These are phyloP conservation scores for Jatropha multifida DNA, from an alignment of 441 rosid species.

Conservation along the genomic window DNA sequence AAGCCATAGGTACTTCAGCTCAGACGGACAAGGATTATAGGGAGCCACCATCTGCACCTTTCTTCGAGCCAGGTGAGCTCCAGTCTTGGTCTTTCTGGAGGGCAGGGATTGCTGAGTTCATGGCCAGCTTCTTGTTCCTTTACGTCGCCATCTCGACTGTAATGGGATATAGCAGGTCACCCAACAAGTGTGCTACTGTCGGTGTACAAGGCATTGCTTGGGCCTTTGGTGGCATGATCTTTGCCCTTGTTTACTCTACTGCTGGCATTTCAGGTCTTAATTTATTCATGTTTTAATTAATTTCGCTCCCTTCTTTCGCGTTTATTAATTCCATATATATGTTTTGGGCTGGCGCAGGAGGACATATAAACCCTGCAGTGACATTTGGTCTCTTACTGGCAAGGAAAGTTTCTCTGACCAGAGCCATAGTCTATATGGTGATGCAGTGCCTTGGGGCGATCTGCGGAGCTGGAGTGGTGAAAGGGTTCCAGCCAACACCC, in stretches of 20 bases:
- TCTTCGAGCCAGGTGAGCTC: constrained; percentile 64
- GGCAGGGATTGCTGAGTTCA: constrained; percentile 84
- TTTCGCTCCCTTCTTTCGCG: neutral
- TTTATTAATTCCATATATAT: no score
- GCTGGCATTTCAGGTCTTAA: constrained; percentile 72
- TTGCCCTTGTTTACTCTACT: constrained; percentile 81
- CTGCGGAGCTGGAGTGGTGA: no score
- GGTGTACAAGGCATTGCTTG: constrained; percentile 91
- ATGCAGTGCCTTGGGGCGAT: no score
- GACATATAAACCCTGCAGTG: neutral
- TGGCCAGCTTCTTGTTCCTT: constrained; percentile 73
- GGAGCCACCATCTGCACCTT: constrained; percentile 85
- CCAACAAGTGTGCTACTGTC: constrained; percentile 59
- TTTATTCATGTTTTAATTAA: no score
- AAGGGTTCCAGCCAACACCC: no score
- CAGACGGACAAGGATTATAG: constrained; percentile 64
- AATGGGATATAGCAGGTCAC: constrained; percentile 60
- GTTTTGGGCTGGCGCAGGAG: neutral
- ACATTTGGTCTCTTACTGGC: neutral
- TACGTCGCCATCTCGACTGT: constrained; percentile 67
- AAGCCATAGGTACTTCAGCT: constrained; percentile 73
- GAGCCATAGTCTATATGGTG: constrained; percentile 35
- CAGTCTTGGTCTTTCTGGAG: constrained; percentile 77
- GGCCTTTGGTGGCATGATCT: constrained; percentile 96
- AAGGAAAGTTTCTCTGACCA: neutral